Base-by-base conservation (phyloP, 768 basidiomycete genomes). In the Termitomyces titanicus region DNA sequence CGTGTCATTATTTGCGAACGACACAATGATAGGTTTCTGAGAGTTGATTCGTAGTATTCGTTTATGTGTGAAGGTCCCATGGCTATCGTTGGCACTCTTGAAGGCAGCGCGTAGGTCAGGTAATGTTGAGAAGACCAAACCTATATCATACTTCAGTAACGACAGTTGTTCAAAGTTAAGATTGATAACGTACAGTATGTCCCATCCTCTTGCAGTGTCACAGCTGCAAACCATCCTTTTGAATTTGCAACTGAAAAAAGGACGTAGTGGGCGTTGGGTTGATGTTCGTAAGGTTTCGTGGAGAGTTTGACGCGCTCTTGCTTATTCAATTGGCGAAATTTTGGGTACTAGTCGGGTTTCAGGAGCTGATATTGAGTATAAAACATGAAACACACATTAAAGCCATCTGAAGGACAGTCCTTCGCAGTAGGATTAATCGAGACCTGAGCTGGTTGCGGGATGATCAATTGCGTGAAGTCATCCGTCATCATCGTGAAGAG, bases 201-300 rank as follows among this genome's bases (percentile, higher is more conserved):
- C 49, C 70, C 61, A 50, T 68, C 63, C 47, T 71, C 70, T 37
- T 71, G 68, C 42, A 69, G 63, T 42, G 62, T 75, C 10, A 82
- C 78, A 31, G 88, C 86, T 44, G 81, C 85, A 68, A 91, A 92
- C 83, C 84, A 91, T 27, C 82, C 85, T 58, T 74, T 79, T 12
- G 73, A 69, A 63, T 85, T 88, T 3, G 84, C 76, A 3, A 80
- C 73, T 3, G 83, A 78, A 60, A 92, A 81, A 17, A 87, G 72
- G 51, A 70, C 76, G 38, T 79, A 81, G 8, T 62, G 55, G 44
- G 63, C 68, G 24, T 78, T 75, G 6, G 77, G 69, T 2, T 78
- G 63, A 20, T 79, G 70, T 59, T 76, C 70, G 27, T 85, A 68
- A 1, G 78, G 71, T 17, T 77, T 63, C 1, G 77, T 70, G 13